Percentiles rank a stretch among this genome's conserved stretches.
Evolutionary conservation across 139 green algal species (phyloP).

Genomic region (Haematococcus lacustris): DNA sequence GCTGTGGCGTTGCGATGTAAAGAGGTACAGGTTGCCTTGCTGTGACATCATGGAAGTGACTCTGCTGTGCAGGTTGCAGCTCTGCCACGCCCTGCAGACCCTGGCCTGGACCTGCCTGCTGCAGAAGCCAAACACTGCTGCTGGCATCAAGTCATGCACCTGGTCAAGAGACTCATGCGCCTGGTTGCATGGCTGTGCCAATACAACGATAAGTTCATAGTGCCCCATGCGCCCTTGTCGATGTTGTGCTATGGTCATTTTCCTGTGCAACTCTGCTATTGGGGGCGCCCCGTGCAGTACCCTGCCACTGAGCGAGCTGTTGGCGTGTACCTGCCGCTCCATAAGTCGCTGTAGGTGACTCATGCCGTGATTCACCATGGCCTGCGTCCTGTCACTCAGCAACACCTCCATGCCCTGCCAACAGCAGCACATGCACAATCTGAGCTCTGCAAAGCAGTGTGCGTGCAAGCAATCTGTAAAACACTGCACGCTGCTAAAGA

Average conservation of each 20-base stretch:
- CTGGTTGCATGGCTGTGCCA: neutral
- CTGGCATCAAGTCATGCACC: no score
- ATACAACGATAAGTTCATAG: neutral
- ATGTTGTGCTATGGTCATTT: neutral
- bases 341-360: constrained; percentile 18
- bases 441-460: neutral
- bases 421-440: constrained; percentile 25
- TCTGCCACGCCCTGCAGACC: no score
- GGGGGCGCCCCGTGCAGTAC: neutral
- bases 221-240: neutral
- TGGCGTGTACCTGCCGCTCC: neutral
- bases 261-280: constrained; percentile 8
- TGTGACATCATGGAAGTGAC: no score
- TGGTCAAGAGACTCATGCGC: neutral
- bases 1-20: no score
- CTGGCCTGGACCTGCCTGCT: no score
- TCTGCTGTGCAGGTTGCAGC: no score
- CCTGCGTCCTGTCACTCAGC: constrained; percentile 24
- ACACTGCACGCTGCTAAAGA: neutral
- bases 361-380: constrained; percentile 3
- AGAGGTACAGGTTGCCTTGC: no score
- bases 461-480: neutral
- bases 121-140: no score
- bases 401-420: constrained; percentile 37
- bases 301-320: neutral